Percentiles rank a stretch among this genome's conserved stretches.
phyloP scores from a whole-genome alignment of 2,329 filamentous ascomycete species.

The Teratosphaeriaceae sp. region DNA sequence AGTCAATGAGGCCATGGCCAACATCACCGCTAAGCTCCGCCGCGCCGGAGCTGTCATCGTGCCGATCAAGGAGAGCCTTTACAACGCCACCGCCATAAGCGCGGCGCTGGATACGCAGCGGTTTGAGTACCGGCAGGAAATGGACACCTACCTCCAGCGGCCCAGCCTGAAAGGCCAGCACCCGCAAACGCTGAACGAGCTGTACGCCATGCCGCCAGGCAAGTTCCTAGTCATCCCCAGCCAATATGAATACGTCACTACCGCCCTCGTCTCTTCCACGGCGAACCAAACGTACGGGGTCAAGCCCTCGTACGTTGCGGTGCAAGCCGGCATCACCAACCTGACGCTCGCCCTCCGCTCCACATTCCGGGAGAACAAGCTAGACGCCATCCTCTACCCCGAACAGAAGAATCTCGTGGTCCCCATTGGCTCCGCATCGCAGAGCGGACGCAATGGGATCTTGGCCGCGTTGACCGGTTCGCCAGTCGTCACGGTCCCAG shows the following conservation, averaged over 20 bases:
- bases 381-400: constrained; percentile 58
- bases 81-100: constrained; percentile 47
- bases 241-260: constrained; percentile 51
- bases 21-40: constrained; percentile 41
- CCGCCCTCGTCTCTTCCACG: constrained; percentile 46
- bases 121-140: constrained; percentile 51
- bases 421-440: constrained; percentile 48
- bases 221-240: constrained; percentile 55
- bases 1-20: constrained; percentile 49
- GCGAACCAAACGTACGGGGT: constrained; percentile 43
- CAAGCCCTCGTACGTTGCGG: too few relatives aligned
- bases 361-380: constrained; percentile 43
- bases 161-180: constrained; percentile 36
- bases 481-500: constrained; percentile 49
- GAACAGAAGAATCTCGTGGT: constrained; percentile 60
- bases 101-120: constrained; percentile 51
- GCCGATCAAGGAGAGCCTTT: constrained; percentile 42
- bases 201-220: constrained; percentile 40
- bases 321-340: constrained; percentile 44
- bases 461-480: constrained; percentile 48
- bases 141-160: constrained; percentile 50
- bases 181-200: constrained; percentile 41
- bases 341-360: constrained; percentile 46
- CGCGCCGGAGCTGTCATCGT: constrained; percentile 45
- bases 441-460: constrained; percentile 55